Conservation (phyloP, 371 early-diverging fungal species). For the Vairimorpha necatrix region DNA sequence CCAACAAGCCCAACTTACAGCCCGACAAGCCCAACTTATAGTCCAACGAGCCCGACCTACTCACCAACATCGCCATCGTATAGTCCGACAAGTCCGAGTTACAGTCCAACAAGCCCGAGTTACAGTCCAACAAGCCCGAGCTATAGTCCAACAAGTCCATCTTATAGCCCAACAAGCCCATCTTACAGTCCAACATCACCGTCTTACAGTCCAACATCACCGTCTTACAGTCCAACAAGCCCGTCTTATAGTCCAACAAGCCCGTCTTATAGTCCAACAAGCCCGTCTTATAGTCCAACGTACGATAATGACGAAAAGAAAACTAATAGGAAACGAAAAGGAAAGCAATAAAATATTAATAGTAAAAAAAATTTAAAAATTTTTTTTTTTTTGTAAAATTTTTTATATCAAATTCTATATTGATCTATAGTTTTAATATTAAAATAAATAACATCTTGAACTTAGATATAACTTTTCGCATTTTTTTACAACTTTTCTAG, state of each 20-base stretch:
- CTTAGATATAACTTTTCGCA: too few species aligned
- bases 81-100: constrained; percentile 57
- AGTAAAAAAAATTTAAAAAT: too few species aligned
- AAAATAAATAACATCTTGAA: too few species aligned
- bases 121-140: constrained; percentile 65
- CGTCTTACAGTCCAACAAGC: constrained; percentile 71
- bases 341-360: background rate
- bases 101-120: background rate
- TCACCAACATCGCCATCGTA: constrained; percentile 66
- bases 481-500: too few species aligned
- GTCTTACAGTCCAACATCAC: constrained; percentile 56
- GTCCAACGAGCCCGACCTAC: constrained; percentile 65
- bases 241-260: constrained; percentile 63
- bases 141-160: constrained; percentile 71
- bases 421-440: too few species aligned
- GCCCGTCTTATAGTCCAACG: constrained; percentile 72
- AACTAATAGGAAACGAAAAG: constrained; percentile 47
- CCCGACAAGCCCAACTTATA: constrained; percentile 48
- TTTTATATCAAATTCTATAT: too few species aligned
- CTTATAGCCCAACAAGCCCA: constrained; percentile 65
- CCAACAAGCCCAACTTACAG: constrained; percentile 74
- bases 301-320: constrained; percentile 65
- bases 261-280: constrained; percentile 46
- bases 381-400: too few species aligned
- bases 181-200: background rate